phyloP scores from a whole-genome alignment of 768 basidiomycete species.

The Crepidotus variabilis region DNA sequence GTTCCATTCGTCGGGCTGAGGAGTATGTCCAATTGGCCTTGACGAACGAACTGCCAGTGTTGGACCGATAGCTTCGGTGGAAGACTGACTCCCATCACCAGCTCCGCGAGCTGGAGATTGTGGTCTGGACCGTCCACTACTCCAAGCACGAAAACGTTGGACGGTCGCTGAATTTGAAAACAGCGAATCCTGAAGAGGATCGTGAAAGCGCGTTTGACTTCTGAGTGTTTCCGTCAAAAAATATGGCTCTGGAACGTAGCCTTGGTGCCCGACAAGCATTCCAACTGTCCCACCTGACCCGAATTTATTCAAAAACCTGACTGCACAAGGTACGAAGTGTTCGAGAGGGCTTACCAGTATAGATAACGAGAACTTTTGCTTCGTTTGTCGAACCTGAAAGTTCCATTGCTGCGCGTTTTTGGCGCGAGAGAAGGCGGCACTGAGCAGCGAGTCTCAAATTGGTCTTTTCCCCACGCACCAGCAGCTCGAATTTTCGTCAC shows the following conservation, averaged over 20 bases:
- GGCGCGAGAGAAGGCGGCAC: background rate
- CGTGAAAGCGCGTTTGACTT: constrained; percentile 87
- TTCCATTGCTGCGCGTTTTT: constrained; percentile 38
- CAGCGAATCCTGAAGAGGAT: constrained; percentile 82
- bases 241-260: constrained; percentile 83
- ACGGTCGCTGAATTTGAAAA: constrained; percentile 80
- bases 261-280: constrained; percentile 74
- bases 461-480: too few species aligned
- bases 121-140: constrained; percentile 52
- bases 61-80: constrained; percentile 25
- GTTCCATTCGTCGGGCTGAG: constrained; percentile 27
- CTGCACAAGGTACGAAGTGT: background rate
- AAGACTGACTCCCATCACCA: constrained; percentile 18
- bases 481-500: too few species aligned
- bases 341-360: constrained; percentile 50
- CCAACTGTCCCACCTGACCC: constrained; percentile 75
- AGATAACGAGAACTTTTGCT: constrained; percentile 80
- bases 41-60: constrained; percentile 65
- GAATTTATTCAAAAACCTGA: background rate
- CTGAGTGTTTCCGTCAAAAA: constrained; percentile 82
- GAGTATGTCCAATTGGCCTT: constrained; percentile 54
- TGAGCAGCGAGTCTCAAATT: background rate
- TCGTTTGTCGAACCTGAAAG: constrained; percentile 52
- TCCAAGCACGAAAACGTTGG: constrained; percentile 78
- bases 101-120: constrained; percentile 33